These are phyloP conservation scores for Glycine soja DNA, from an alignment of 306 rosid species.

Conservation along the genomic window DNA sequence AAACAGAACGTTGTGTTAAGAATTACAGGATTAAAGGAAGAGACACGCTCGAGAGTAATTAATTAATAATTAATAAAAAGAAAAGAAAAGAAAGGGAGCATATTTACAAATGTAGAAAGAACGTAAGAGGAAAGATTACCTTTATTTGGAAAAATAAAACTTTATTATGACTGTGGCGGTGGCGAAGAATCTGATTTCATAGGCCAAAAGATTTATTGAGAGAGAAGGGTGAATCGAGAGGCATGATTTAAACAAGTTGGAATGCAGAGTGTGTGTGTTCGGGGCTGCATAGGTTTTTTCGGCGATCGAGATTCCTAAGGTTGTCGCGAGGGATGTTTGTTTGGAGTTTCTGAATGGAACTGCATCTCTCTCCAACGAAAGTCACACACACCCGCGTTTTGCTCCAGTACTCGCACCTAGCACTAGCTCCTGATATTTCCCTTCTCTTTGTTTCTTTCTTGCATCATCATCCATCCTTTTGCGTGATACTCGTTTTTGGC, in stretches of 20 bases:
- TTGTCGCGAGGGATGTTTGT: conserved; percentile 48
- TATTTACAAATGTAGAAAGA: conserved; percentile 41
- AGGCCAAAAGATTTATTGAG: background rate
- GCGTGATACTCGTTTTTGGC: conserved; percentile 14
- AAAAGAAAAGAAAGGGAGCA: background rate
- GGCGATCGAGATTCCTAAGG: conserved; percentile 57
- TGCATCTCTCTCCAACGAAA: conserved; percentile 33
- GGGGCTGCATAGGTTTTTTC: conserved; percentile 45
- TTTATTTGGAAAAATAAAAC: conserved; percentile 28
- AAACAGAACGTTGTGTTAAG: background rate
- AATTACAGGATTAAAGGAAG: conserved; percentile 8
- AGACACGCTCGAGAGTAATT: background rate
- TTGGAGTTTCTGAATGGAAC: conserved; percentile 42
- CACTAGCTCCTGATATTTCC: conserved; percentile 11
- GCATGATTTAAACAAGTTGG: conserved; percentile 15
- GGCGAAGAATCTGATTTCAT: conserved; percentile 18
- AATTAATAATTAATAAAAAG: conserved; percentile 14
- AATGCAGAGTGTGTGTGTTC: background rate
- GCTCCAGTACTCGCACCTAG: conserved; percentile 43
- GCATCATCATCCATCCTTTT: conserved; percentile 19
- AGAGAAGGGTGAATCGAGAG: conserved; percentile 8
- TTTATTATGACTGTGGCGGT: conserved; percentile 21
- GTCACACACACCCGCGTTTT: conserved; percentile 48
- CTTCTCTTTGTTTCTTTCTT: conserved; percentile 27
- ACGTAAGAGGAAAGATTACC: conserved; percentile 39